Evolutionary conservation across 140 eudicot species (phyloP).

Genomic region (Cichorium intybus): DNA sequence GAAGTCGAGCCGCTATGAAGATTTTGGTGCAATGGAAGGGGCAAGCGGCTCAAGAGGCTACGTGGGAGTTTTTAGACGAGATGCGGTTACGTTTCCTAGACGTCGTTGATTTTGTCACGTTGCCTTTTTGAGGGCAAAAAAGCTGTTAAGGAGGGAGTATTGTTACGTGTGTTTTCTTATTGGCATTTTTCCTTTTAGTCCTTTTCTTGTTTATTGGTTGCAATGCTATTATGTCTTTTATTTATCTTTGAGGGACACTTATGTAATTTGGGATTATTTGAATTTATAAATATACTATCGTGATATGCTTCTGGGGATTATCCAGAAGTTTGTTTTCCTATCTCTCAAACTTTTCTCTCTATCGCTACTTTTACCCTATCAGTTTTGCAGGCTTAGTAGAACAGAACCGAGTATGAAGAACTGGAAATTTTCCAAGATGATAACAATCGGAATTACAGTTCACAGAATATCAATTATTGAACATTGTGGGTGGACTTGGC

Average conservation of each 20-base stretch:
- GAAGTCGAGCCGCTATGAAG: neutral
- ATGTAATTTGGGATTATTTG: no score
- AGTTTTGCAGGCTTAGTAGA: conserved; percentile 51
- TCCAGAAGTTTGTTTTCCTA: neutral
- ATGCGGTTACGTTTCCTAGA: neutral
- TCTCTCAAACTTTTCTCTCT: neutral
- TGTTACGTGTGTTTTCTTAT: neutral
- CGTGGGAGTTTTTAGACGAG: neutral
- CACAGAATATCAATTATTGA: conserved; percentile 79
- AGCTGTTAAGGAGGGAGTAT: neutral
- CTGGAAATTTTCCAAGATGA: conserved; percentile 71
- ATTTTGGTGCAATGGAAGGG: neutral
- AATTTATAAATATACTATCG: no score
- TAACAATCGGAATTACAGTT: conserved; percentile 66
- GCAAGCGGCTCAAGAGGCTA: neutral
- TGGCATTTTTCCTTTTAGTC: neutral
- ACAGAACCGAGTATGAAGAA: conserved; percentile 72
- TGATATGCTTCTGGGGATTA: no score
- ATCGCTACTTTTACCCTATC: neutral
- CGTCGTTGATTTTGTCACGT: neutral
- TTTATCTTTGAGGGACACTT: no score
- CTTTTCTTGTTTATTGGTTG: no score
- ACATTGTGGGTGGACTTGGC: conserved; percentile 75
- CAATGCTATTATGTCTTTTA: no score
- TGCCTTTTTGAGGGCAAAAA: neutral